Evolutionary conservation across 371 early-diverging fungal genomes (phyloP), one percentile per base, ranked within the genome.

Genomic region (Nosema granulosis): DNA sequence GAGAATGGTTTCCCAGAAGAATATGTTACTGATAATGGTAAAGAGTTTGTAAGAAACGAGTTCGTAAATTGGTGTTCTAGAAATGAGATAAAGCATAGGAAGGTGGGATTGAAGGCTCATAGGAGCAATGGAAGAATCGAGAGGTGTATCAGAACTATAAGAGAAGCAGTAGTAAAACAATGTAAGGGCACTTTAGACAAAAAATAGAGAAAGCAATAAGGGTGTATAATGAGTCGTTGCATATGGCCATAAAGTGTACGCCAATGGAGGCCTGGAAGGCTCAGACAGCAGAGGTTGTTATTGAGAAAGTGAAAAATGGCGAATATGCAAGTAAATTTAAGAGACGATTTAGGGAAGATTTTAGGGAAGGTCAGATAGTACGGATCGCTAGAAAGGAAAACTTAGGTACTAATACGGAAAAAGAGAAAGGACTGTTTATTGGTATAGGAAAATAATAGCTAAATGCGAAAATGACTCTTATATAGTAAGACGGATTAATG

Each of bases 1-100:
- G 32, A 43, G 24, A 51, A 37, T 22, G 26, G 22, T 18, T 62
- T n/a, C 6, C 62, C 38, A 57, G 75, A 68, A 59, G 68, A 57
- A 26, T 22, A 68, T 11, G 50, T 76, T 20, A 76, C 76, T 26
- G 76, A 76, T 61, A 76, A 68, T 54, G 76, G 69, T 11, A 76
- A 70, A 31, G 69, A 76, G 32, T 76, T 69, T 1, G 43, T 43
- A 9, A 43, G 16, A 9, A 43, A 43, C 6, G 43, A 43, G 43
- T 43, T 43, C 16, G 16, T 9, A 43, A 43, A 43, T 43, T 43
- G 43, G 43, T 43, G 43, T 16, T 43, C 43, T 9, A 43, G 18
- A 35, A 61, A 38, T 20, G 38, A 49, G 3, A 62, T 72, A 20
- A 50, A 35, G 37, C 43, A 61, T 43, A 22, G 31, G 20, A 68